A percentile compares a stretch with the other conserved stretches of the same genome.
phyloP scores from a whole-genome alignment of 352 stramenopile genomes.

The Globisporangium radiosum region DNA sequence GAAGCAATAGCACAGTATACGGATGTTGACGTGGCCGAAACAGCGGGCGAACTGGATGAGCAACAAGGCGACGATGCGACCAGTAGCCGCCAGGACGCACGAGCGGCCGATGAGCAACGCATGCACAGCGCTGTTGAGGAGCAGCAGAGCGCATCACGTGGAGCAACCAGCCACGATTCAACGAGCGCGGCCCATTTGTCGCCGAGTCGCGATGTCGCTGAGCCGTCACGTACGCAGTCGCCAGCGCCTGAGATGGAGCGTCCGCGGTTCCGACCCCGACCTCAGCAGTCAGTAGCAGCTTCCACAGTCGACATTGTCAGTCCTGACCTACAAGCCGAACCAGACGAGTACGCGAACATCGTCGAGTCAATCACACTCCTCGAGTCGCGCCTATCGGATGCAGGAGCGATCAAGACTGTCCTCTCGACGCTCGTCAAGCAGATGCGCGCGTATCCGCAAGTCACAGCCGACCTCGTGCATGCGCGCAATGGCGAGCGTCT shows the following conservation, averaged over 20 bases:
- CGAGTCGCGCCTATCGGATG: conserved; percentile 28
- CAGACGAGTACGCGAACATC: conserved; percentile 36
- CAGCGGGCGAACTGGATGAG: background rate
- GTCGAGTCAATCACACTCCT: conserved; percentile 45
- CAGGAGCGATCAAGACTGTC: conserved; percentile 45
- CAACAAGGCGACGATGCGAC: background rate
- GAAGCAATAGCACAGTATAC: background rate
- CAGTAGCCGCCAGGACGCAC: background rate
- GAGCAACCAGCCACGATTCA: too few species aligned
- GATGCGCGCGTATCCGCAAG: conserved; percentile 61
- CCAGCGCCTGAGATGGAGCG: conserved; percentile 5
- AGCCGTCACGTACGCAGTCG: background rate
- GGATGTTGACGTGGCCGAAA: background rate
- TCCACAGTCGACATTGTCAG: background rate
- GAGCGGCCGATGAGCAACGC: too few species aligned
- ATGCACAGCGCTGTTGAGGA: too few species aligned
- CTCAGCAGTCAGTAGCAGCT: background rate
- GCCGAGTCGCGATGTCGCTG: background rate
- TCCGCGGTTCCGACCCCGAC: conserved; percentile 8
- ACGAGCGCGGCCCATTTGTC: too few species aligned
- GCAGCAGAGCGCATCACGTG: too few species aligned
- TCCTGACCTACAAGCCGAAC: background rate
- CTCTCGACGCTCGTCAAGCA: conserved; percentile 74
- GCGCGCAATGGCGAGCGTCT: conserved; percentile 33
- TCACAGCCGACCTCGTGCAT: conserved; percentile 57